Conservation (phyloP, 352 stramenopile genomes). For the Blastocystis sp. region DNA sequence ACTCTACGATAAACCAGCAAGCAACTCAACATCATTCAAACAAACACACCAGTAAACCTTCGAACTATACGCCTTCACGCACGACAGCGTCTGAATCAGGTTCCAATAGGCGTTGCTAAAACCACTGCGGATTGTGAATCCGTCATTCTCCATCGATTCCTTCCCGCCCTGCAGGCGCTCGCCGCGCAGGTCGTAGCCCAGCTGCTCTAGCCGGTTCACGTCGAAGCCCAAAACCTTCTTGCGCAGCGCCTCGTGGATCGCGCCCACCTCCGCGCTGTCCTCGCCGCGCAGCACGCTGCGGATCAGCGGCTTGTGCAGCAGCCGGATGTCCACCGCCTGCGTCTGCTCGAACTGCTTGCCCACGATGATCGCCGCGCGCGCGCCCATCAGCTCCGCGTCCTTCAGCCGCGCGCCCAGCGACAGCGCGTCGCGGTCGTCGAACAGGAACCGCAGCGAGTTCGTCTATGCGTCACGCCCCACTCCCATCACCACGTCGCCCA, state of each 20-base stretch:
- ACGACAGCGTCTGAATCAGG: constrained; percentile 17
- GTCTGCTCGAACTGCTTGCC: constrained; percentile 26
- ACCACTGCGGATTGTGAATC: constrained; percentile 4
- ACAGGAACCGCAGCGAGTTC: constrained; percentile 37
- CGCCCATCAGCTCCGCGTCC: constrained; percentile 59
- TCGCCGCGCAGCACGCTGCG: not conserved
- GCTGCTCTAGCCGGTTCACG: constrained; percentile 15
- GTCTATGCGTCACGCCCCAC: constrained; percentile 9
- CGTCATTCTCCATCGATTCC: not conserved
- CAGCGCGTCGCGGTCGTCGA: constrained; percentile 40
- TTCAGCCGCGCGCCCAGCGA: constrained; percentile 26
- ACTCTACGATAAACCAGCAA: no score
- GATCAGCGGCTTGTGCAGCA: constrained; percentile 48
- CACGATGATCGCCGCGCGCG: constrained; percentile 41
- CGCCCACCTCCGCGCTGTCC: not conserved
- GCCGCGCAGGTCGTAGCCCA: constrained; percentile 12
- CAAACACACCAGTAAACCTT: constrained; percentile 34
- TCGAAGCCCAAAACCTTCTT: constrained; percentile 36
- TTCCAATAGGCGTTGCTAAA: constrained; percentile 30
- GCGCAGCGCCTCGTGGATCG: constrained; percentile 12
- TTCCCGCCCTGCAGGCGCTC: not conserved
- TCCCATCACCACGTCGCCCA: constrained; percentile 18
- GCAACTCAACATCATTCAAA: not conserved
- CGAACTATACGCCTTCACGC: constrained; percentile 12
- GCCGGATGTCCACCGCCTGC: constrained; percentile 23